Percentiles rank a stretch among this genome's conserved stretches.
Conservation (phyloP, 2,329 filamentous ascomycete genomes). For the Colletotrichum musae region DNA sequence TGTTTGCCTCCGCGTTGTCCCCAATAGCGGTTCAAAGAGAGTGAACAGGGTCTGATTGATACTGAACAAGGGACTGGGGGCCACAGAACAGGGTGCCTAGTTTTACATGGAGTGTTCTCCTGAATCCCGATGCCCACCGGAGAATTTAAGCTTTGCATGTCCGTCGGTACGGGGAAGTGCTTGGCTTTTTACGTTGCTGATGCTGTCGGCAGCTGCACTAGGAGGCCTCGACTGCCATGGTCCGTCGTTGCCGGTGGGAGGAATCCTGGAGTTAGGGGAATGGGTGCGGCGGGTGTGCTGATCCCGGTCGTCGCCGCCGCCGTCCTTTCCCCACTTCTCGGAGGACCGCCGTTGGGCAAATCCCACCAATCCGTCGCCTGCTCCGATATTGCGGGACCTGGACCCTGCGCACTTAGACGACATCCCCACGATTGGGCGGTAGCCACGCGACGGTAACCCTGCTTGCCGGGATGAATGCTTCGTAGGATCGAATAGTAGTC, state of each 20-base stretch:
- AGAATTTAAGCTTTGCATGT: slow-evolving; percentile 32
- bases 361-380: slow-evolving; percentile 30
- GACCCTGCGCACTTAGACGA: background rate
- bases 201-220: background rate
- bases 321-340: background rate
- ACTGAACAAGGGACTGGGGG: no score
- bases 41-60: no score
- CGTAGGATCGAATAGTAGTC: background rate
- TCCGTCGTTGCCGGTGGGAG: background rate
- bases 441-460: background rate
- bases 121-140: background rate
- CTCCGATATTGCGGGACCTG: slow-evolving; percentile 22
- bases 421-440: background rate
- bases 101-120: no score
- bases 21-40: no score
- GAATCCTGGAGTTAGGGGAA: no score
- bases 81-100: slow-evolving; percentile 1
- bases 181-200: background rate
- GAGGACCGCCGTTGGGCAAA: slow-evolving; percentile 2
- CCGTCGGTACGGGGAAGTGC: slow-evolving; percentile 9
- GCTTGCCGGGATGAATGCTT: no score
- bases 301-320: no score
- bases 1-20: no score
- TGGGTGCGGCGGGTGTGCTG: no score
- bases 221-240: background rate